Percentiles rank a stretch among this genome's conserved stretches.
Evolutionary conservation across 1,139 yeast genomes (phyloP).

Genomic region (Saccharomyces hybrid): DNA sequence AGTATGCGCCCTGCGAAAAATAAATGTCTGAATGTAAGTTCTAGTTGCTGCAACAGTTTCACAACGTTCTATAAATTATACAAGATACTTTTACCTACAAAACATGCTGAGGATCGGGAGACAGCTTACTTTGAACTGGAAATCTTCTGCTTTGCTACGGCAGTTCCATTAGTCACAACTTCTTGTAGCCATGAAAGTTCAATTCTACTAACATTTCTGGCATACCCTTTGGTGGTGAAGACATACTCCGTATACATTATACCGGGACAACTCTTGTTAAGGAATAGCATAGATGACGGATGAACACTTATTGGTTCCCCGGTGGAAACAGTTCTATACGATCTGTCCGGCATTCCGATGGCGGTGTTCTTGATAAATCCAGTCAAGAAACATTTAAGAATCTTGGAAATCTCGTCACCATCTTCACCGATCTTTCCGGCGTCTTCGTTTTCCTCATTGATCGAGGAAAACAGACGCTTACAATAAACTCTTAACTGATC

Average conservation of each 20-base stretch:
- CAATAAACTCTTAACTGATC: slow-evolving; percentile 71
- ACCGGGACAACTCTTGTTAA: slow-evolving; percentile 70
- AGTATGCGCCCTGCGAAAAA: not conserved
- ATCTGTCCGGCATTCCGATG: slow-evolving; percentile 88
- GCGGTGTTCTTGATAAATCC: slow-evolving; percentile 88
- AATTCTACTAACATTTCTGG: slow-evolving; percentile 77
- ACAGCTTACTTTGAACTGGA: not conserved
- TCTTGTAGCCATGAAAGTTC: slow-evolving; percentile 84
- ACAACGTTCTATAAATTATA: not conserved
- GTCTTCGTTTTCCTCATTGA: slow-evolving; percentile 24
- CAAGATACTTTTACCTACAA: not conserved
- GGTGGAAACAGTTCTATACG: slow-evolving; percentile 73
- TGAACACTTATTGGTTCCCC: slow-evolving; percentile 83
- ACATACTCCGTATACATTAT: slow-evolving; percentile 93
- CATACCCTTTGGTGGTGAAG: slow-evolving; percentile 86
- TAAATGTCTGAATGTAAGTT: not conserved
- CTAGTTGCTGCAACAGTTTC: not conserved
- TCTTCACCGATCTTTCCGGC: slow-evolving; percentile 9
- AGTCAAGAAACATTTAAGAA: slow-evolving; percentile 67
- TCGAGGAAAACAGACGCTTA: slow-evolving; percentile 27
- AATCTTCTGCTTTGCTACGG: slow-evolving; percentile 14
- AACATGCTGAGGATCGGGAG: not conserved
- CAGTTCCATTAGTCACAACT: slow-evolving; percentile 37
- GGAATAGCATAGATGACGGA: slow-evolving; percentile 80
- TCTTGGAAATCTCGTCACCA: slow-evolving; percentile 42